These are phyloP conservation scores for Annulohypoxylon stygium DNA, from an alignment of 495 filamentous ascomycete species.

Conservation along the genomic window DNA sequence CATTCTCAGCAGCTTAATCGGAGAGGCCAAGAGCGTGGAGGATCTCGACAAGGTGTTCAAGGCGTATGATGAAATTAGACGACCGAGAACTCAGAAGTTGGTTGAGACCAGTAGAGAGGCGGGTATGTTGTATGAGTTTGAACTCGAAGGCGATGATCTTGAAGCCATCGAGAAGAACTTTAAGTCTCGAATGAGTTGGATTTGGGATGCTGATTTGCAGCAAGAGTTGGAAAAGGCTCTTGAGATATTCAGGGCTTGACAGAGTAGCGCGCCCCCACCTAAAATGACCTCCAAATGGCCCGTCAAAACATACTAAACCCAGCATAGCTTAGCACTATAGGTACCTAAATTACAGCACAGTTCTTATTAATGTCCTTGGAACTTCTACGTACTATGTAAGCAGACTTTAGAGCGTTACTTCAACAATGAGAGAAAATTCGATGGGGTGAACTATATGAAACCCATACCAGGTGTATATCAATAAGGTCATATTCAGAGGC, in stretches of 20 bases:
- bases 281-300: too few relatives aligned
- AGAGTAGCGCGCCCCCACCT: background rate
- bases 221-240: conserved; percentile 45
- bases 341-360: too few relatives aligned
- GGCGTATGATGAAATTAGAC: conserved; percentile 71
- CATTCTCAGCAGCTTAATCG: conserved; percentile 69
- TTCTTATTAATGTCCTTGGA: too few relatives aligned
- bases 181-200: conserved; percentile 50
- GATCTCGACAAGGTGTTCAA: conserved; percentile 67
- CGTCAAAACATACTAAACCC: too few relatives aligned
- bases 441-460: too few relatives aligned
- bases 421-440: too few relatives aligned
- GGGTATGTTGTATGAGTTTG: conserved; percentile 55
- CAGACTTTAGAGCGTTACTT: too few relatives aligned
- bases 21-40: conserved; percentile 53
- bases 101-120: conserved; percentile 60
- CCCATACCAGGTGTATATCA: too few relatives aligned
- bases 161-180: conserved; percentile 50
- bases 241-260: conserved; percentile 14
- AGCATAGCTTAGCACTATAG: too few relatives aligned
- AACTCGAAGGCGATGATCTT: conserved; percentile 46
- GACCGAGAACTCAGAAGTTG: conserved; percentile 61
- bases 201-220: conserved; percentile 53
- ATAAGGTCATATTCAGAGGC: too few relatives aligned
- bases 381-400: too few relatives aligned